Evolutionary conservation across 306 rosid species (phyloP).

Genomic region (Potentilla sterilis): DNA sequence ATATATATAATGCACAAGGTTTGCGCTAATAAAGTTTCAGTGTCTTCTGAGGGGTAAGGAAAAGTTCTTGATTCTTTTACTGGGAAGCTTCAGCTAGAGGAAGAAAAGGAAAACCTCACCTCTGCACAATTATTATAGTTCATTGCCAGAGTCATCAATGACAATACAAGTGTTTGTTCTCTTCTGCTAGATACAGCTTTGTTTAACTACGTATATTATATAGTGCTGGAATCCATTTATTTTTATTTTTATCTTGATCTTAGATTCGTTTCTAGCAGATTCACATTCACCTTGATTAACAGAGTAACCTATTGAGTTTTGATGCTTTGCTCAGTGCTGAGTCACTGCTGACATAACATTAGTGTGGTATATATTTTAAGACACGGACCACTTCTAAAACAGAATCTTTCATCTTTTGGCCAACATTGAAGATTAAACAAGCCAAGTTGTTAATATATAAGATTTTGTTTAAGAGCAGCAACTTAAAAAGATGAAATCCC

Average conservation of each 20-base stretch:
- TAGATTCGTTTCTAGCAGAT: not conserved
- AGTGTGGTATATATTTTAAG: not conserved
- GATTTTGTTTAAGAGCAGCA: not conserved
- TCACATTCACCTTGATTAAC: not conserved
- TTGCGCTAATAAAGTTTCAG: not conserved
- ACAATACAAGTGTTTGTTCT: not conserved
- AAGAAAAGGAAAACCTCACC: conserved; percentile 3
- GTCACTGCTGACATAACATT: not conserved
- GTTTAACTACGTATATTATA: not conserved
- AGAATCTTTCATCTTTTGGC: not conserved
- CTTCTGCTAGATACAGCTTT: not conserved
- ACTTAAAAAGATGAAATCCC: not conserved
- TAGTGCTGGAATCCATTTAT: not conserved
- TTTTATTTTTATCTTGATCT: not conserved
- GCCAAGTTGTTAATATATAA: not conserved
- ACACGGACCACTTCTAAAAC: not conserved
- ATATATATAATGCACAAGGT: not conserved
- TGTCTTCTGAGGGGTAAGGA: conserved; percentile 24
- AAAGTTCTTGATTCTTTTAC: not conserved
- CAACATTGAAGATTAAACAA: not conserved
- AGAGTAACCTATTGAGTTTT: not conserved
- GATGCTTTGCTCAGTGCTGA: not conserved
- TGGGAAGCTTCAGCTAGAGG: not conserved
- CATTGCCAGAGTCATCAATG: not conserved
- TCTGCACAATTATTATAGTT: not conserved